phyloP scores from a whole-genome alignment of 352 stramenopile species.

The Phytophthora crassamura region DNA sequence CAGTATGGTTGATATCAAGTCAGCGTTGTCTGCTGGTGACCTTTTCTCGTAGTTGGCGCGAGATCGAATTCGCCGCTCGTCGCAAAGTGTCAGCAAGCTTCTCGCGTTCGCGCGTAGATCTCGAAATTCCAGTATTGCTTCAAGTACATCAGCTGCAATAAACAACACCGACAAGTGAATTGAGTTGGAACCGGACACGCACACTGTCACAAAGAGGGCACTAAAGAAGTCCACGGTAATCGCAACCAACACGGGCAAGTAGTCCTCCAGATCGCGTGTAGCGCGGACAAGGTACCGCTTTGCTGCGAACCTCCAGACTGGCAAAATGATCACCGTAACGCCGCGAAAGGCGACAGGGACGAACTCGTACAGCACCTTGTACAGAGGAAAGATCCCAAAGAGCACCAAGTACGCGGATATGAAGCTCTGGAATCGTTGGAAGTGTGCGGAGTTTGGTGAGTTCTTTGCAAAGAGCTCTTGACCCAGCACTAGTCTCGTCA shows the following conservation, averaged over 20 bases:
- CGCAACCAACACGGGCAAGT: not conserved
- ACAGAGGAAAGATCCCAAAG: not conserved
- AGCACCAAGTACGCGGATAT: not conserved
- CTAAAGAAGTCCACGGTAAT: constrained; percentile 14
- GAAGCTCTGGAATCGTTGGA: not conserved
- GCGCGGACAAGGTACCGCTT: not conserved
- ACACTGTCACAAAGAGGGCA: constrained; percentile 10
- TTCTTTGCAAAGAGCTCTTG: not conserved
- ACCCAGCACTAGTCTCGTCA: not conserved
- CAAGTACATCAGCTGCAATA: not conserved
- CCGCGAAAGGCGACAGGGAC: not conserved
- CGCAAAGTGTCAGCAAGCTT: too few relatives aligned
- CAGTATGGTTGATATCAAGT: not conserved
- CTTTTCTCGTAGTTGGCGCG: not conserved
- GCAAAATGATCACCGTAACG: not conserved
- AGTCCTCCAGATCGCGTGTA: constrained; percentile 3
- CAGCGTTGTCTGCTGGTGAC: too few relatives aligned
- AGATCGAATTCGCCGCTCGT: too few relatives aligned
- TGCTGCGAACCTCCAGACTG: constrained; percentile 12
- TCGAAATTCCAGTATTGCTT: constrained; percentile 4
- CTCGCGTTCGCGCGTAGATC: not conserved
- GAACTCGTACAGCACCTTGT: constrained; percentile 8
- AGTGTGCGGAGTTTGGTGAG: too few relatives aligned
- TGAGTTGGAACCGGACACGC: constrained; percentile 4
- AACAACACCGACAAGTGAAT: not conserved